These are phyloP conservation scores for Fusarium poae DNA, from an alignment of 2,329 filamentous ascomycete species.

Conservation along the genomic window DNA sequence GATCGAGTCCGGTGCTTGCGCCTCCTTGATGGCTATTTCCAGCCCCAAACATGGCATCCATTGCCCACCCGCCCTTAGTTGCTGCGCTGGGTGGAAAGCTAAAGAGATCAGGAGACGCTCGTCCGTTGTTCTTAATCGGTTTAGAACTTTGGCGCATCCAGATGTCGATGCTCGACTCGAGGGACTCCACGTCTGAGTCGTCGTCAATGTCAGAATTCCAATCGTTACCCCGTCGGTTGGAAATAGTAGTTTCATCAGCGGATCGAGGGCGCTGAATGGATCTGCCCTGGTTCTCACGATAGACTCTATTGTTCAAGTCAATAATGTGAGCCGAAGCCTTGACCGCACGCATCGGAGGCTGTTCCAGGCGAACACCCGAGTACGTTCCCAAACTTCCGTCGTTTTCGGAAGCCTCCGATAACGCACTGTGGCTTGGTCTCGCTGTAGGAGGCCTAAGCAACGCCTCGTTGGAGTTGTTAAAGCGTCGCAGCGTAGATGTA, in stretches of 20 bases:
- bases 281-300: slow-evolving; percentile 38
- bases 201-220: slow-evolving; percentile 60
- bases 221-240: slow-evolving; percentile 56
- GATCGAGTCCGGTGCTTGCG: slow-evolving; percentile 44
- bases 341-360: slow-evolving; percentile 28
- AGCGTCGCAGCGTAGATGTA: slow-evolving; percentile 65
- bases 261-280: slow-evolving; percentile 60
- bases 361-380: slow-evolving; percentile 35
- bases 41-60: slow-evolving; percentile 62
- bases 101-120: slow-evolving; percentile 66
- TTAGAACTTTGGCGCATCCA: slow-evolving; percentile 69
- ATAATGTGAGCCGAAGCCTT: slow-evolving; percentile 41
- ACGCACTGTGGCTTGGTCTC: slow-evolving; percentile 50
- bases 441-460: slow-evolving; percentile 53
- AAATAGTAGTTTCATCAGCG: slow-evolving; percentile 61
- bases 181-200: slow-evolving; percentile 58
- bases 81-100: slow-evolving; percentile 61
- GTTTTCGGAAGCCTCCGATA: slow-evolving; percentile 48
- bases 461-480: slow-evolving; percentile 65
- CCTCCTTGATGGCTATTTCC: slow-evolving; percentile 40
- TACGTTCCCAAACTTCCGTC: slow-evolving; percentile 38
- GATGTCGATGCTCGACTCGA: slow-evolving; percentile 66
- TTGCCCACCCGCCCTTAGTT: slow-evolving; percentile 60
- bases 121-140: slow-evolving; percentile 49
- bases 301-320: slow-evolving; percentile 40